Base-by-base conservation (phyloP, 345 rosid genomes). In the Brassica juncea region DNA sequence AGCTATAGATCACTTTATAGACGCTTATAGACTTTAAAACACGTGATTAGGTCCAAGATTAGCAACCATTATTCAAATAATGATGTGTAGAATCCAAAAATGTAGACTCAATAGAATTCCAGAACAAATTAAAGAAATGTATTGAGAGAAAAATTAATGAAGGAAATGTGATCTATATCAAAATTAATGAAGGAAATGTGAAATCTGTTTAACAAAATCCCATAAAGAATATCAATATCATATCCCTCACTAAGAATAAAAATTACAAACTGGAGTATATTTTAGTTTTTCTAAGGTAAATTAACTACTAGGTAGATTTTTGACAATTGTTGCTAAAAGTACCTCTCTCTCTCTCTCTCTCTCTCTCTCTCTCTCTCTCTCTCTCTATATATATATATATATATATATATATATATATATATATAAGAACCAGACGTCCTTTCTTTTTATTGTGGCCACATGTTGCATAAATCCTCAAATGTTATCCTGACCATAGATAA, bases 31-130 rank as follows among this genome's bases (percentile, higher is more conserved):
- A 61, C 19, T 31, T 73, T 15, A 6, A 21, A 72, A 62, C 49
- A 74, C 6, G 71, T 74, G 78, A 64, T 32, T 52, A 30, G 21
- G 21, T 63, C 42, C 70, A 73, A 49, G 5, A 25, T 42, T 62
- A 73, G 69, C 59, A 28, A 44, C 28, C 14, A 44, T 30, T 31
- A 31, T 39, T 52, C 57, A 52, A 60, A n/a, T 42, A 27, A 39
- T 59, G 42, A 27, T 23, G 25, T 35, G 32, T 25, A 61, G 35
- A 37, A 73, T 16, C 47, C 47, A 73, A 16, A 30, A 28, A 9
- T 42, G 19, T 28, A 44, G 28, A n/a, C 59, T 28, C 14, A 16
- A 15, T 28, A 3, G 65, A 30, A 31, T 47, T 52, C 21, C 57
- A 52, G 2, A 52, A 47, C 49, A 47, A 47, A 5, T 47, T 15